phyloP scores from a whole-genome alignment of 164 flowering plant species.

The Sextonia rubra region DNA sequence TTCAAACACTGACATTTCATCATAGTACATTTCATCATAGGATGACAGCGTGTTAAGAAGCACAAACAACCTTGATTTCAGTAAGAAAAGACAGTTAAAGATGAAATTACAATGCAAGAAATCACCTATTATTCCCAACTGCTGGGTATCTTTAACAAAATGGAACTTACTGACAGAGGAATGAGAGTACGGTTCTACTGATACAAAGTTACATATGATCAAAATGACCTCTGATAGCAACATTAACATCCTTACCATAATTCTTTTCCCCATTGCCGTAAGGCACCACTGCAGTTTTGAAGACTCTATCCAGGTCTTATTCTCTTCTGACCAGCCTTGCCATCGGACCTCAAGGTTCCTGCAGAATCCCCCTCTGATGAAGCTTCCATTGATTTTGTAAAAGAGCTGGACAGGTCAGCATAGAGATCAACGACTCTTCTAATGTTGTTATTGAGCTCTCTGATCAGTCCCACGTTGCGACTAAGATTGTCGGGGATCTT shows the following conservation, averaged over 20 bases:
- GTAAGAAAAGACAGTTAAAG: constrained; percentile 10
- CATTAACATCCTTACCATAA: not conserved
- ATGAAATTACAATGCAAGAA: constrained; percentile 18
- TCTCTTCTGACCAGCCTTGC: constrained; percentile 66
- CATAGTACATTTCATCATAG: not conserved
- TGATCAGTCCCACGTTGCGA: constrained; percentile 69
- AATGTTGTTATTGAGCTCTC: constrained; percentile 81
- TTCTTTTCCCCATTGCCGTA: no score
- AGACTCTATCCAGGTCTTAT: constrained; percentile 42
- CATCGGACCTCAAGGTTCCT: constrained; percentile 49
- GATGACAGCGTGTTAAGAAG: not conserved
- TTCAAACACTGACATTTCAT: not conserved
- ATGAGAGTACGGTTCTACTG: not conserved
- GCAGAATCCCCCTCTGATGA: constrained; percentile 71
- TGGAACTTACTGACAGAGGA: not conserved
- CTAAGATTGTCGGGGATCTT: constrained; percentile 64
- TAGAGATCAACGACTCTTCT: constrained; percentile 79
- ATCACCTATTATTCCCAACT: constrained; percentile 20
- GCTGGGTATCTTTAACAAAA: not conserved
- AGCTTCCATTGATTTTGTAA: constrained; percentile 56
- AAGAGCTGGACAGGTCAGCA: constrained; percentile 59
- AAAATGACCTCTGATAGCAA: not conserved
- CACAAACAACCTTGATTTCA: constrained; percentile 9
- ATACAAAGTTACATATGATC: constrained; percentile 5
- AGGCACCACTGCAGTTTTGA: no score